Conservation (phyloP, 164 flowering plant species). For the Pachysandra terminalis region DNA sequence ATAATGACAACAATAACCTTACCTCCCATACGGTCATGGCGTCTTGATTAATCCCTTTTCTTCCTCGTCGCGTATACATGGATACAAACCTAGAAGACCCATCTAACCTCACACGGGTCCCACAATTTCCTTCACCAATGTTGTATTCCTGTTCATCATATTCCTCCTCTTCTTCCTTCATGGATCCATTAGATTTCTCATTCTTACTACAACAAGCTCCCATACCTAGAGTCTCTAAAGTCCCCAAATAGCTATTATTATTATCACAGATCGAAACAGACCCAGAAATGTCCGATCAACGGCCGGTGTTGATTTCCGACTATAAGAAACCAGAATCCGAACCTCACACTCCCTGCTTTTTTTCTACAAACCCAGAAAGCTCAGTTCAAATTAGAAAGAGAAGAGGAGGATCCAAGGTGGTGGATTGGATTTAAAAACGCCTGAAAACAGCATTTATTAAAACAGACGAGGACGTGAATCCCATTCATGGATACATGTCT, state of each 20-base stretch:
- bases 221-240: slow-evolving; percentile 26
- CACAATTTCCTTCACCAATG: slow-evolving; percentile 29
- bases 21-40: slow-evolving; percentile 96
- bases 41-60: slow-evolving; percentile 83
- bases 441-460: neutral
- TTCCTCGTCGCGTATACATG: slow-evolving; percentile 66
- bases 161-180: slow-evolving; percentile 7
- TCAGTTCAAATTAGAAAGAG: slow-evolving; percentile 2
- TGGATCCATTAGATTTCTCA: slow-evolving; percentile 6
- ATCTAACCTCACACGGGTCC: slow-evolving; percentile 42
- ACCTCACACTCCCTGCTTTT: neutral
- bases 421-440: neutral
- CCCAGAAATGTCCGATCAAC: slow-evolving; percentile 6
- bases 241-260: too few relatives aligned
- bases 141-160: slow-evolving; percentile 20
- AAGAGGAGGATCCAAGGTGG: slow-evolving; percentile 1
- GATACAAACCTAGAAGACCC: slow-evolving; percentile 49
- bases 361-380: slow-evolving; percentile 4
- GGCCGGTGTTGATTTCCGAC: neutral
- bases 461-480: neutral
- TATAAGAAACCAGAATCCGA: slow-evolving; percentile 1
- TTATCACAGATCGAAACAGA: neutral
- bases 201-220: slow-evolving; percentile 57
- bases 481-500: neutral
- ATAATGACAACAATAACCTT: slow-evolving; percentile 2